phyloP scores from a whole-genome alignment of 2,329 filamentous ascomycete genomes.

The Cryphonectria radicalis region DNA sequence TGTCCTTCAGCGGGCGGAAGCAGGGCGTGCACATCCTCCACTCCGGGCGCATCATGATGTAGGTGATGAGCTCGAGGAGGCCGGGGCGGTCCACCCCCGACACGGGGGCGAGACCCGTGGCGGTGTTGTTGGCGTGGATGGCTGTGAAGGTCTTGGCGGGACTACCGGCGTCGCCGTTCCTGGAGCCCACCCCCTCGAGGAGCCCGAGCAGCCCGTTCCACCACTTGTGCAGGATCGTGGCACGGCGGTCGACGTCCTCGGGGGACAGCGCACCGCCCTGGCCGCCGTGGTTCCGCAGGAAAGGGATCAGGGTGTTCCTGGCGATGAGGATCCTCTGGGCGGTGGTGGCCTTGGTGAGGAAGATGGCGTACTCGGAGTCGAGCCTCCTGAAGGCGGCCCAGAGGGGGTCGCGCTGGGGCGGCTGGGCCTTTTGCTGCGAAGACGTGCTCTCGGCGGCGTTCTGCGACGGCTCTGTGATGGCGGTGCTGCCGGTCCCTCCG shows the following conservation, averaged over 20 bases:
- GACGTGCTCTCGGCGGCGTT: constrained; percentile 26
- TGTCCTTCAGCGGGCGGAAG: constrained; percentile 65
- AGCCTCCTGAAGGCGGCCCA: constrained; percentile 60
- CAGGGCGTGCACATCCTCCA: constrained; percentile 77
- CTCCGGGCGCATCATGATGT: constrained; percentile 86
- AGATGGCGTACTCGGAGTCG: constrained; percentile 56
- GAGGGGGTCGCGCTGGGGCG: constrained; percentile 51
- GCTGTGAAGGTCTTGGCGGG: constrained; percentile 30
- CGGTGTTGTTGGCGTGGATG: constrained; percentile 29
- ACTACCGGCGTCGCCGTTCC: constrained; percentile 26
- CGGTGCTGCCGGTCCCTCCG: constrained; percentile 26
- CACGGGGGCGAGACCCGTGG: constrained; percentile 69
- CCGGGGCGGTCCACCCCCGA: constrained; percentile 82
- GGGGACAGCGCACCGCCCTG: constrained; percentile 65
- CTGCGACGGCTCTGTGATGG: constrained; percentile 28
- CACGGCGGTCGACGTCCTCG: constrained; percentile 81
- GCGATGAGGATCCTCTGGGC: constrained; percentile 77
- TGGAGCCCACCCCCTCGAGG: constrained; percentile 65
- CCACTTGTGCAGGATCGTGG: constrained; percentile 85
- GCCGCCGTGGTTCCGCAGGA: constrained; percentile 70
- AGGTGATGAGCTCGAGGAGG: constrained; percentile 76
- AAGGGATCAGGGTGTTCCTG: constrained; percentile 73
- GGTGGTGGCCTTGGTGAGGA: constrained; percentile 70
- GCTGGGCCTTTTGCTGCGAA: constrained; percentile 14
- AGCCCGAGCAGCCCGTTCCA: constrained; percentile 84